Conservation (phyloP, 192 early-diverging fungal species). For the Gryganskiella cystojenkinii region DNA sequence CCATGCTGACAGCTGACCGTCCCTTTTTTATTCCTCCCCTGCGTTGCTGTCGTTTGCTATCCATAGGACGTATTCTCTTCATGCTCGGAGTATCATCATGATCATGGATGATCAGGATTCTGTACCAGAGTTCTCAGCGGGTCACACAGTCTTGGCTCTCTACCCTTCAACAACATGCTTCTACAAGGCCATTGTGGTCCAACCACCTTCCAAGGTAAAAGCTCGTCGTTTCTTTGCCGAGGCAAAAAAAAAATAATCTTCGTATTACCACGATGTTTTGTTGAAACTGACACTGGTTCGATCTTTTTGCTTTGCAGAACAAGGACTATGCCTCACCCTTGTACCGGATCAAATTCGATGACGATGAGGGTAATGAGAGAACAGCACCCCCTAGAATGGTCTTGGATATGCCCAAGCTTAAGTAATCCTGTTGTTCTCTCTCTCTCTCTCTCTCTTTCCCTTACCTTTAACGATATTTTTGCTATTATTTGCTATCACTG, state of each 20-base stretch:
- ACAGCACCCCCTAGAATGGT: conserved; percentile 49
- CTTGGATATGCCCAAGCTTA: conserved; percentile 47
- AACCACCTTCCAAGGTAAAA: conserved; percentile 60
- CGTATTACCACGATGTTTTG: neutral
- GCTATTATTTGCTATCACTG: too few relatives aligned
- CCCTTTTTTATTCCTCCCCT: neutral
- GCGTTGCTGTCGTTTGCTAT: too few relatives aligned
- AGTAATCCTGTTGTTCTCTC: too few relatives aligned
- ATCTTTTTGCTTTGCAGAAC: conserved; percentile 12
- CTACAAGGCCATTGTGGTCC: conserved; percentile 62
- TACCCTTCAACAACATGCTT: conserved; percentile 70
- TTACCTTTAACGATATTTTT: too few relatives aligned
- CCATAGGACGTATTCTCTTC: conserved; percentile 60
- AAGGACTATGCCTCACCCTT: conserved; percentile 24
- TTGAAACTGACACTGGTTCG: too few relatives aligned
- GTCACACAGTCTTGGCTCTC: conserved; percentile 59
- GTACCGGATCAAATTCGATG: conserved; percentile 50
- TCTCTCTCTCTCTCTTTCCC: too few relatives aligned
- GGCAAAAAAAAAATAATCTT: neutral
- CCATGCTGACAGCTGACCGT: too few relatives aligned
- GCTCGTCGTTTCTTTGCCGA: neutral
- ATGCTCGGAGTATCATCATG: conserved; percentile 55
- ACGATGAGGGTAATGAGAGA: conserved; percentile 48
- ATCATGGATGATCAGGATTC: conserved; percentile 58
- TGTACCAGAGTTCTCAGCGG: conserved; percentile 52